These are phyloP conservation scores for Aspergillus novoparasiticus DNA, from an alignment of 2,329 filamentous ascomycete genomes.

Conservation along the genomic window DNA sequence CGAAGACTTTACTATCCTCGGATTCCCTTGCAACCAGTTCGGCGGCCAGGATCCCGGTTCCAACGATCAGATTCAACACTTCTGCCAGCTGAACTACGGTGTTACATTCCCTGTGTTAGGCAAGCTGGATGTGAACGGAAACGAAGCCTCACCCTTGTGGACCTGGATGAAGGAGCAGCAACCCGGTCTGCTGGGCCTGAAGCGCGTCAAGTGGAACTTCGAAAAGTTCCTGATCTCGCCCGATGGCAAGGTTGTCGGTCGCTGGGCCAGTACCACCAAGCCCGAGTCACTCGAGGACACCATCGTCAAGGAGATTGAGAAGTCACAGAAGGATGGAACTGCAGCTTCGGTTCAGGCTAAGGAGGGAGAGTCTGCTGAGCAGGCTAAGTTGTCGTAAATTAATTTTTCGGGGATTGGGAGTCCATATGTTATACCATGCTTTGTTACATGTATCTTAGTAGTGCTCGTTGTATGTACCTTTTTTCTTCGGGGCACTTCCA, in stretches of 20 bases:
- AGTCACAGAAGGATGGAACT: conserved; percentile 47
- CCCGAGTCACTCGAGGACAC: conserved; percentile 76
- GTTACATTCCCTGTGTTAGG: conserved; percentile 88
- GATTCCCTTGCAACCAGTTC: conserved; percentile 99
- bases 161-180: conserved; percentile 72
- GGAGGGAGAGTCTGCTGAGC: conserved; percentile 18
- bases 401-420: background rate
- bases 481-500: background rate
- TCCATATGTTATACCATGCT: conserved; percentile 15
- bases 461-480: background rate
- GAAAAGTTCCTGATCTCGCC: conserved; percentile 93
- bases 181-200: conserved; percentile 82
- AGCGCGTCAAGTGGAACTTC: conserved; percentile 98
- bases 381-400: conserved; percentile 27
- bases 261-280: conserved; percentile 88
- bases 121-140: conserved; percentile 94
- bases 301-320: conserved; percentile 74
- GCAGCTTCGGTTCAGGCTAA: conserved; percentile 25
- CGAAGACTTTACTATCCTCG: conserved; percentile 82
- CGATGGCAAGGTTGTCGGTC: conserved; percentile 80
- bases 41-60: conserved; percentile 82
- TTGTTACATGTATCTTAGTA: conserved; percentile 8
- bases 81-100: conserved; percentile 93
- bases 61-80: conserved; percentile 77
- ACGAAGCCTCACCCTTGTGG: conserved; percentile 75